These are phyloP conservation scores for Macrolepiota dolichaula DNA, from an alignment of 768 basidiomycete species.

Conservation along the genomic window DNA sequence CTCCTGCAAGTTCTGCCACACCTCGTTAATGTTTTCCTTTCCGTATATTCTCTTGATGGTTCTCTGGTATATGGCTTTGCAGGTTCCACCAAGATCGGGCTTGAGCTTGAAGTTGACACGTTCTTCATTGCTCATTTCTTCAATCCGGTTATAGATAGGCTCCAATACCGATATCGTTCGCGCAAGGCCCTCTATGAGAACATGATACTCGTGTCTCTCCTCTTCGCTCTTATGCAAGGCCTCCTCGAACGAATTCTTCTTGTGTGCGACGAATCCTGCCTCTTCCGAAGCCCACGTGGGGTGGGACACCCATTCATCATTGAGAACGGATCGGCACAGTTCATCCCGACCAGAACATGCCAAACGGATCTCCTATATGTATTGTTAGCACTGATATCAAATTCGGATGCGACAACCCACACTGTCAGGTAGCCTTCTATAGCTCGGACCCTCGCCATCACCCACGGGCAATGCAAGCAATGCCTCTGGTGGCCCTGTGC, in stretches of 20 bases:
- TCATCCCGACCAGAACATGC: slow-evolving; percentile 95
- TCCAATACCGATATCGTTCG: slow-evolving; percentile 92
- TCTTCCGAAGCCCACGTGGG: slow-evolving; percentile 98
- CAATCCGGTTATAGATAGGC: slow-evolving; percentile 79
- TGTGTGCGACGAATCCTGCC: slow-evolving; percentile 89
- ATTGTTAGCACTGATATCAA: slow-evolving; percentile 4
- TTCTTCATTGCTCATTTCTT: slow-evolving; percentile 88
- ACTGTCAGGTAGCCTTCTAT: slow-evolving; percentile 82
- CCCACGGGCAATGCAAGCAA: slow-evolving; percentile 76
- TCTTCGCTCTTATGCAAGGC: slow-evolving; percentile 96
- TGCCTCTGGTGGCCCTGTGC: slow-evolving; percentile 73
- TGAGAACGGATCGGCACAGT: slow-evolving; percentile 92
- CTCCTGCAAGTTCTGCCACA: slow-evolving; percentile 86
- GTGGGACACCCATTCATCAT: slow-evolving; percentile 98
- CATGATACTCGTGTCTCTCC: slow-evolving; percentile 97
- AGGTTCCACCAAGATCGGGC: slow-evolving; percentile 84
- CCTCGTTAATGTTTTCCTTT: slow-evolving; percentile 67
- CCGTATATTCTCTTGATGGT: slow-evolving; percentile 95
- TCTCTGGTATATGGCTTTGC: slow-evolving; percentile 86
- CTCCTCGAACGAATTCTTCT: slow-evolving; percentile 96
- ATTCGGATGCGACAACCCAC: slow-evolving; percentile 45
- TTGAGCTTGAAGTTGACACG: slow-evolving; percentile 76
- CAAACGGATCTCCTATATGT: slow-evolving; percentile 72
- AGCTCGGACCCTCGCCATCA: slow-evolving; percentile 90
- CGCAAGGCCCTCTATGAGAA: slow-evolving; percentile 85